Conservation (phyloP, 768 basidiomycete species). For the Xerocomellus dryophilus region DNA sequence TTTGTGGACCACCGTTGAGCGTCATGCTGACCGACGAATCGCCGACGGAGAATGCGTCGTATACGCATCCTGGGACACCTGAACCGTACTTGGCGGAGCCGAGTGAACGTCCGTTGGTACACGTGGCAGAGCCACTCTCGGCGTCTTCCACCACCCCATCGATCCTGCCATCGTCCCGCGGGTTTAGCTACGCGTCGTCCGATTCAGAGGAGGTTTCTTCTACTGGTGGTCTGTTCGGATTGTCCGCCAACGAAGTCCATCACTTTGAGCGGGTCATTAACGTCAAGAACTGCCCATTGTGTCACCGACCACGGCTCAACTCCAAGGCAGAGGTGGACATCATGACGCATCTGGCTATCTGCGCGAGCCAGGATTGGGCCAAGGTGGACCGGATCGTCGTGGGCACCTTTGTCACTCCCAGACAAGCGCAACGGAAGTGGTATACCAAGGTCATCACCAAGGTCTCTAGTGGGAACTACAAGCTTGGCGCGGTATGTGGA, state of each 20-base stretch:
- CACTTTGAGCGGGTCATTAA: slow-evolving; percentile 87
- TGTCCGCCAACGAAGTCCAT: slow-evolving; percentile 30
- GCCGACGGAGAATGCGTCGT: slow-evolving; percentile 21
- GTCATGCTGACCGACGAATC: slow-evolving; percentile 30
- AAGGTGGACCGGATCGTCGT: slow-evolving; percentile 87
- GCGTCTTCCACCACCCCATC: slow-evolving; percentile 9
- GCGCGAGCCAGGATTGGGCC: slow-evolving; percentile 91
- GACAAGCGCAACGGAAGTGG: slow-evolving; percentile 97
- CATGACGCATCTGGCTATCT: slow-evolving; percentile 94
- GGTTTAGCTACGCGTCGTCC: slow-evolving; percentile 43
- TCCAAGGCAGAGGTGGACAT: slow-evolving; percentile 92
- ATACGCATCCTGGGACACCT: slow-evolving; percentile 10
- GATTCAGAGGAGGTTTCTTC: slow-evolving; percentile 42
- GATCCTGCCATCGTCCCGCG: slow-evolving; percentile 20
- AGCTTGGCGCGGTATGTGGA: slow-evolving; percentile 74
- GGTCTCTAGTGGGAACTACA: slow-evolving; percentile 83
- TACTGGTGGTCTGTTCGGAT: not conserved
- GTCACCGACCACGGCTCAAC: slow-evolving; percentile 82
- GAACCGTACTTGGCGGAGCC: slow-evolving; percentile 43
- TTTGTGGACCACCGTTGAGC: slow-evolving; percentile 51
- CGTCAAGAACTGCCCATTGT: slow-evolving; percentile 90
- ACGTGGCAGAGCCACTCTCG: slow-evolving; percentile 30
- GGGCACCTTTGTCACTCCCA: slow-evolving; percentile 90
- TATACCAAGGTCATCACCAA: slow-evolving; percentile 87
- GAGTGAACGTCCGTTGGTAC: slow-evolving; percentile 42